Conservation (phyloP, 495 filamentous ascomycete species). For the Penicillium waksmanii region DNA sequence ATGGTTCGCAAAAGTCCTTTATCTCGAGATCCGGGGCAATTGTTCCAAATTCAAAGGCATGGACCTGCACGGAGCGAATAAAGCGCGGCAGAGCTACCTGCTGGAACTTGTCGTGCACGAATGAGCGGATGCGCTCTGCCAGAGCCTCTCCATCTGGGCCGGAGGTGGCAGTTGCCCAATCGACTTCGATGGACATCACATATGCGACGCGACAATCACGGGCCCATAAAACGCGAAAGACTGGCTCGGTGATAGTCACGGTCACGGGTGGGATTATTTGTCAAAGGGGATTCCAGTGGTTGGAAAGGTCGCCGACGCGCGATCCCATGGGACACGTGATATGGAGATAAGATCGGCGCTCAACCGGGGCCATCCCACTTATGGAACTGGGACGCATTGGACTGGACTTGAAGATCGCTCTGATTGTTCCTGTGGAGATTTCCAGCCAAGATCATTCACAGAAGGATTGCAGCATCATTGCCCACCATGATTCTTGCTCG, state of each 20-base stretch:
- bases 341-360: constrained; percentile 9
- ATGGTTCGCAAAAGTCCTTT: constrained; percentile 94
- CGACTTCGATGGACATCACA: constrained; percentile 95
- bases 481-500: no score
- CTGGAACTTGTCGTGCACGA: constrained; percentile 95
- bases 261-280: constrained; percentile 1
- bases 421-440: no score
- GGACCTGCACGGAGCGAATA: constrained; percentile 93
- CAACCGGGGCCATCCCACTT: background rate
- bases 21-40: constrained; percentile 84
- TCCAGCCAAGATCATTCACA: no score
- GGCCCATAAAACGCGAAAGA: constrained; percentile 1
- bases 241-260: constrained; percentile 4
- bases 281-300: background rate
- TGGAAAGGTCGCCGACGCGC: background rate
- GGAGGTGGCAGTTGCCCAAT: constrained; percentile 91
- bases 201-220: constrained; percentile 27
- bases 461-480: no score
- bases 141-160: constrained; percentile 83
- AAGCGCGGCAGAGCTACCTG: constrained; percentile 87
- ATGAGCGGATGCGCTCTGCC: constrained; percentile 83
- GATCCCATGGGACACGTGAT: constrained; percentile 27
- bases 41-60: constrained; percentile 89
- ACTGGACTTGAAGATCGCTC: no score
- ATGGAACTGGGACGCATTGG: no score